These are phyloP conservation scores for Fusarium pseudonygamai DNA, from an alignment of 2,329 filamentous ascomycete species.

Conservation along the genomic window DNA sequence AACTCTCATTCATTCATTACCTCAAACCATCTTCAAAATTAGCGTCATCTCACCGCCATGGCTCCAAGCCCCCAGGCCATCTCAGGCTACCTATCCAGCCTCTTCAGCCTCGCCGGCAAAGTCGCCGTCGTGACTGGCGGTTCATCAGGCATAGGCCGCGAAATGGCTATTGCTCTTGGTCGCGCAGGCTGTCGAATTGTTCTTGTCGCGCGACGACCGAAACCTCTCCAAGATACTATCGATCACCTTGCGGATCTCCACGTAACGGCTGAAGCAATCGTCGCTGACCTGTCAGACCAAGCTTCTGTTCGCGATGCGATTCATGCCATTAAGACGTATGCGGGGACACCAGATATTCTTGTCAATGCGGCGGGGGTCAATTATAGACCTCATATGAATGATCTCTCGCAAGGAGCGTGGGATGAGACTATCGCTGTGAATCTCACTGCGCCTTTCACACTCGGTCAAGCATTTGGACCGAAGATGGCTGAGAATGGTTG, in stretches of 20 bases:
- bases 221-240: slow-evolving; percentile 39
- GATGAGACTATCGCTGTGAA: slow-evolving; percentile 46
- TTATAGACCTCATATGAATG: slow-evolving; percentile 44
- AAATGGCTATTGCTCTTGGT: slow-evolving; percentile 45
- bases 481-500: slow-evolving; percentile 45
- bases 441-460: slow-evolving; percentile 46
- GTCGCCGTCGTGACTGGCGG: slow-evolving; percentile 47
- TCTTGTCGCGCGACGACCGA: slow-evolving; percentile 43
- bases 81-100: slow-evolving; percentile 39
- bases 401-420: slow-evolving; percentile 43
- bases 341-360: slow-evolving; percentile 46
- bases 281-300: slow-evolving; percentile 30
- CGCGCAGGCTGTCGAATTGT: slow-evolving; percentile 45
- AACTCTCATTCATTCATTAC: accelerated
- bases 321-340: slow-evolving; percentile 29
- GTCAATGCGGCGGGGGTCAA: slow-evolving; percentile 48
- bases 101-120: slow-evolving; percentile 45
- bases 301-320: slow-evolving; percentile 23
- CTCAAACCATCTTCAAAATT: background rate
- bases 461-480: slow-evolving; percentile 47
- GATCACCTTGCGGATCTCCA: slow-evolving; percentile 39
- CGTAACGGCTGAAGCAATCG: slow-evolving; percentile 35
- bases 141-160: slow-evolving; percentile 49
- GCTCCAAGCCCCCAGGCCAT: slow-evolving; percentile 8
- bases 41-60: slow-evolving; percentile 18